phyloP scores from a whole-genome alignment of 805 yeast genomes.

The Pichia thaimueangensis region DNA sequence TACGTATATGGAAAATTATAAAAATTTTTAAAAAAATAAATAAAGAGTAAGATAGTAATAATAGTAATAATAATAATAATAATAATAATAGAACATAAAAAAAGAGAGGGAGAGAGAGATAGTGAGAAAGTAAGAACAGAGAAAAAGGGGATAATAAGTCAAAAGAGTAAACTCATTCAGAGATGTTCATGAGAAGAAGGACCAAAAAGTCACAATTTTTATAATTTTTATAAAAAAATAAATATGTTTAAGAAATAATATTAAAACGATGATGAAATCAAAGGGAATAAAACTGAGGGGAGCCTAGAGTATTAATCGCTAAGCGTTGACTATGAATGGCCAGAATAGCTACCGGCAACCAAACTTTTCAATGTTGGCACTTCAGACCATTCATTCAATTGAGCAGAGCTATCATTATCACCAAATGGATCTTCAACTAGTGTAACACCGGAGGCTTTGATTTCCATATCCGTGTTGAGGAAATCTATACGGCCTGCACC shows the following conservation, averaged over 20 bases:
- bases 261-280: too few relatives aligned
- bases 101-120: too few relatives aligned
- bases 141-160: neutral
- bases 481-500: conserved; percentile 41
- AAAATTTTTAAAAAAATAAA: too few relatives aligned
- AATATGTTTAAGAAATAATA: too few relatives aligned
- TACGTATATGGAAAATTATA: too few relatives aligned
- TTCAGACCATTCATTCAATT: conserved; percentile 24
- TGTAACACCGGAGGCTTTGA: conserved; percentile 22
- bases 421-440: conserved; percentile 31
- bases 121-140: neutral
- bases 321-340: conserved; percentile 30
- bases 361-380: conserved; percentile 42
- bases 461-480: conserved; percentile 34
- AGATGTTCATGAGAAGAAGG: too few relatives aligned
- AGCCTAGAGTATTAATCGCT: too few relatives aligned
- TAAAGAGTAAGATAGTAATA: too few relatives aligned
- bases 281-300: neutral
- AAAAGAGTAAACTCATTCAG: neutral
- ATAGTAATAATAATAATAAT: too few relatives aligned
- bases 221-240: too few relatives aligned
- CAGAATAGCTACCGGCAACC: conserved; percentile 44
- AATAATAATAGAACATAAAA: too few relatives aligned
- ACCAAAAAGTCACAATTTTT: too few relatives aligned
- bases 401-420: conserved; percentile 18